A percentile compares a stretch with the other conserved stretches of the same genome.
phyloP scores from a whole-genome alignment of 106 monocot species.

The Allium cepa region DNA sequence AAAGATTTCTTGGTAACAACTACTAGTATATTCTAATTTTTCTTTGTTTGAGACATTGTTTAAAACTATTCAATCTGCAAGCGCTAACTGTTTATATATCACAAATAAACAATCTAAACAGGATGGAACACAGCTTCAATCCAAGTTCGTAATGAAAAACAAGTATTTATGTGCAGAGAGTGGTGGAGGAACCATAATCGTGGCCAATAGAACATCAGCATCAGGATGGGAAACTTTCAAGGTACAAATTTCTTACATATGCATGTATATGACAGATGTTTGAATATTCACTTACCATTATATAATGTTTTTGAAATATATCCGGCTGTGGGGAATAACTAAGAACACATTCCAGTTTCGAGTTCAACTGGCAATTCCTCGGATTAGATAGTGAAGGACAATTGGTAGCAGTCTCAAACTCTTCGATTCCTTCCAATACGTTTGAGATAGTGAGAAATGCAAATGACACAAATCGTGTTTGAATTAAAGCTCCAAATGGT shows the following conservation, averaged over 20 bases:
- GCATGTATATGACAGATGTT: too few species aligned
- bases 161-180: slow-evolving; percentile 24
- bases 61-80: too few species aligned
- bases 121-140: slow-evolving; percentile 39
- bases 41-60: too few species aligned
- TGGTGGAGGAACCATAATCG: slow-evolving; percentile 31
- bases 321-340: slow-evolving; percentile 55
- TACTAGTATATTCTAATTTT: too few species aligned
- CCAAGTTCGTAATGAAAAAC: slow-evolving; percentile 24
- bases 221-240: slow-evolving; percentile 45
- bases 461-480: too few species aligned
- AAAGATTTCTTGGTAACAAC: slow-evolving; percentile 58
- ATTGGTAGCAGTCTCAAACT: slow-evolving; percentile 26
- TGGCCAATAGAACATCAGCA: slow-evolving; percentile 22
- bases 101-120: neutral
- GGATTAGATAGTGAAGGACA: slow-evolving; percentile 28
- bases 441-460: too few species aligned
- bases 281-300: too few species aligned
- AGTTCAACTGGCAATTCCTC: slow-evolving; percentile 58
- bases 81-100: too few species aligned
- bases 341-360: slow-evolving; percentile 57
- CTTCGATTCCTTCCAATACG: neutral
- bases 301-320: too few species aligned
- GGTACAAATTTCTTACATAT: neutral
- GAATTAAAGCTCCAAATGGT: too few species aligned